Percentiles rank a stretch among this genome's conserved stretches.
Evolutionary conservation across 352 stramenopile species (phyloP).

Genomic region (Pythium periplocum): DNA sequence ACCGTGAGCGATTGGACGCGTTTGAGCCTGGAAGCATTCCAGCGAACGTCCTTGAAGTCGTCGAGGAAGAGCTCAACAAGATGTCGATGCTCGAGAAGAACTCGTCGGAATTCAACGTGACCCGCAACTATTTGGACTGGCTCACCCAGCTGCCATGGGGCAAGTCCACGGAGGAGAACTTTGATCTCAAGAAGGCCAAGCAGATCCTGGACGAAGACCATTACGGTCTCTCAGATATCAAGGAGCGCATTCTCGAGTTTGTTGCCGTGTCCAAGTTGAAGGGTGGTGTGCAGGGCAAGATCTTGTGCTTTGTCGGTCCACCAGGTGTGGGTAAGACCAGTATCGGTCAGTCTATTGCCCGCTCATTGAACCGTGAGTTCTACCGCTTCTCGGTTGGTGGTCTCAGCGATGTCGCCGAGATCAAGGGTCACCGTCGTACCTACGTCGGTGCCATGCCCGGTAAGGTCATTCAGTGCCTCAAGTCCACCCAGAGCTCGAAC

Average conservation of each 20-base stretch:
- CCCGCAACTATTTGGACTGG: conserved; percentile 98
- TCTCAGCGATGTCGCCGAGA: conserved; percentile 96
- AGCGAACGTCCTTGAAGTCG: conserved; percentile 85
- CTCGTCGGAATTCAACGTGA: conserved; percentile 98
- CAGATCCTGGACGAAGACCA: conserved; percentile 96
- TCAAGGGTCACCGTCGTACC: conserved; percentile 98
- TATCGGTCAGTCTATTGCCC: conserved; percentile 96
- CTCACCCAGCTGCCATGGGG: conserved; percentile 97
- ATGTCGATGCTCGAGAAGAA: conserved; percentile 97
- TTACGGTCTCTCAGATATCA: conserved; percentile 98
- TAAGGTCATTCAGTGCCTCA: conserved; percentile 99
- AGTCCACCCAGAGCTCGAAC: conserved; percentile 95
- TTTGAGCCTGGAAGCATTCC: conserved; percentile 66
- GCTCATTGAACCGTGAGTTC: conserved; percentile 96
- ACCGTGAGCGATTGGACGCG: conserved; percentile 81
- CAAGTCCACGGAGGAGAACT: conserved; percentile 94
- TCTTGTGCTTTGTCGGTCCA: conserved; percentile 95
- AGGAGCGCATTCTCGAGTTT: conserved; percentile 99
- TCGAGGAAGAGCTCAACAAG: conserved; percentile 98
- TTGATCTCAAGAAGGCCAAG: conserved; percentile 93
- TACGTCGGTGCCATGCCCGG: conserved; percentile 99
- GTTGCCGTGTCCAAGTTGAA: conserved; percentile 98
- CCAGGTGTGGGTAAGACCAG: conserved; percentile 92
- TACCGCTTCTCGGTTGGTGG: conserved; percentile 98
- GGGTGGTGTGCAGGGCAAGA: conserved; percentile 96